Percentiles rank a stretch among this genome's conserved stretches.
These are phyloP conservation scores for Ophiostoma novo-ulmi DNA, from an alignment of 2,329 filamentous ascomycete genomes.

Conservation along the genomic window DNA sequence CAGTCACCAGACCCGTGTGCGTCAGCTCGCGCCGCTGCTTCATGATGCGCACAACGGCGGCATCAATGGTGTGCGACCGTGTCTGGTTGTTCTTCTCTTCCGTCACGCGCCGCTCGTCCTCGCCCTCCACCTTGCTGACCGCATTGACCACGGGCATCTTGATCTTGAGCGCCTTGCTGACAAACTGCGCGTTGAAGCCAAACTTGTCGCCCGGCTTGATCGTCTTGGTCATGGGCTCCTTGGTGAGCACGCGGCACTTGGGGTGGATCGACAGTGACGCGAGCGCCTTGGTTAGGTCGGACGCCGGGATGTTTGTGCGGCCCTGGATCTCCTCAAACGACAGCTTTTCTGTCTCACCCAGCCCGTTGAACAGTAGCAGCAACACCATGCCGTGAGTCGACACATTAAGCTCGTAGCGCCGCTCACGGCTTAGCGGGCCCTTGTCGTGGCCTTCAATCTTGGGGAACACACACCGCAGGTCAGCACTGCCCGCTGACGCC, in stretches of 20 bases:
- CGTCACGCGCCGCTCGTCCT: slow-evolving; percentile 62
- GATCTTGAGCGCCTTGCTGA: slow-evolving; percentile 77
- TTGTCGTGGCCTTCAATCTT: slow-evolving; percentile 66
- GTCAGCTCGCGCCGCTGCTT: slow-evolving; percentile 73
- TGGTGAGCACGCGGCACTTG: slow-evolving; percentile 75
- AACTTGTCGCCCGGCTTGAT: slow-evolving; percentile 75
- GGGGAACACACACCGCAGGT: slow-evolving; percentile 75
- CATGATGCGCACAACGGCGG: slow-evolving; percentile 76
- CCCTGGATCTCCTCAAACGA: slow-evolving; percentile 75
- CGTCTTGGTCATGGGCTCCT: slow-evolving; percentile 73
- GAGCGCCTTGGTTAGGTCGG: slow-evolving; percentile 70
- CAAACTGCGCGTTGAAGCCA: slow-evolving; percentile 74
- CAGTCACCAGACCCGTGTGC: slow-evolving; percentile 64
- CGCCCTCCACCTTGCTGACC: slow-evolving; percentile 77
- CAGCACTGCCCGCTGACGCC: slow-evolving; percentile 67
- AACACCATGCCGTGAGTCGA: slow-evolving; percentile 91
- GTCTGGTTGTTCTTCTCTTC: slow-evolving; percentile 71
- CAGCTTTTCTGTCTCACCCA: slow-evolving; percentile 43
- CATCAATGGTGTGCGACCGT: slow-evolving; percentile 66
- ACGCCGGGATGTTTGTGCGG: slow-evolving; percentile 68
- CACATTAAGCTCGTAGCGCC: slow-evolving; percentile 84
- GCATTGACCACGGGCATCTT: slow-evolving; percentile 81
- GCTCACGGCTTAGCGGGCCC: slow-evolving; percentile 54
- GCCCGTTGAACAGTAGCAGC: slow-evolving; percentile 80
- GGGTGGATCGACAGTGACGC: slow-evolving; percentile 77